These are phyloP conservation scores for Rubus parviflorus DNA, from an alignment of 306 rosid species.

Conservation along the genomic window DNA sequence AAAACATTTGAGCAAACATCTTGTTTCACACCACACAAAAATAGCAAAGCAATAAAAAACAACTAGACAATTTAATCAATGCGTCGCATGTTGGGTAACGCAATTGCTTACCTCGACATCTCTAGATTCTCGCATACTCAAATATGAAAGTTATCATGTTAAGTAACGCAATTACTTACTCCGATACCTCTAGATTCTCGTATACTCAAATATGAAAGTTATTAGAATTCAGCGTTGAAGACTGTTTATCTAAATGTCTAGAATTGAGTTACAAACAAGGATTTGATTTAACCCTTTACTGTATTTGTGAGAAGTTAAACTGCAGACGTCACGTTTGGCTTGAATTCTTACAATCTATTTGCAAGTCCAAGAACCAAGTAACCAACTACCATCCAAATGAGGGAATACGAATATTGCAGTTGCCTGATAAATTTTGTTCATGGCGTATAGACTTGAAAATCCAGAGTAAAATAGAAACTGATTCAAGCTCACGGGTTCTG, in stretches of 20 bases:
- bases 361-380: not conserved
- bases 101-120: not conserved
- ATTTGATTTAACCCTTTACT: not conserved
- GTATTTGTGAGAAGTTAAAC: not conserved
- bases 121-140: not conserved
- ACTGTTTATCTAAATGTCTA: not conserved
- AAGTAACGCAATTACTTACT: not conserved
- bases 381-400: not conserved
- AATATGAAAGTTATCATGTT: not conserved
- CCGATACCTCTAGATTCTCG: not conserved
- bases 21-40: not conserved
- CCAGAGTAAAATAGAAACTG: not conserved
- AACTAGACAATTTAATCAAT: not conserved
- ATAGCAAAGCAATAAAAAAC: not conserved
- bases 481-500: conserved; percentile 6
- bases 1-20: not conserved
- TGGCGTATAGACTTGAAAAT: not conserved
- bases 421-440: not conserved
- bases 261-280: not conserved
- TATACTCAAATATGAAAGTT: not conserved
- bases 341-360: not conserved
- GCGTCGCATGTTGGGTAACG: not conserved
- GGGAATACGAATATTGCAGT: not conserved
- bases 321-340: not conserved
- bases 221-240: not conserved